Base-by-base conservation (phyloP, 2,329 filamentous ascomycete genomes). In the Pseudocercospora ulei region DNA sequence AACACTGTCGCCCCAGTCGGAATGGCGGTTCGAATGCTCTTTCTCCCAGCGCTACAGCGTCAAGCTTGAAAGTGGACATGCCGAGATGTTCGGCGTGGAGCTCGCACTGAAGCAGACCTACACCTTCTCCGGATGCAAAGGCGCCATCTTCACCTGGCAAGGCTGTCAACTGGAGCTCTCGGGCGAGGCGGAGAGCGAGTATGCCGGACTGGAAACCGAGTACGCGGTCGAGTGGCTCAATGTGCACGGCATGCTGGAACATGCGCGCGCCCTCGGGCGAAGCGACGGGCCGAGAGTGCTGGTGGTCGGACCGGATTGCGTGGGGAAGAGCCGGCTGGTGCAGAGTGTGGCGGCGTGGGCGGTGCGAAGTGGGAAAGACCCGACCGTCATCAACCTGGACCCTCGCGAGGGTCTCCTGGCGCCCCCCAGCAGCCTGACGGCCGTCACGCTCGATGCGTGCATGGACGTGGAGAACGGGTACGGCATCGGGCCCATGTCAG, bases 51-150 rank as follows among this genome's bases (percentile, higher is more conserved):
- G 47, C 22, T 62, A 61, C 54, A 57, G 41, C 37, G 55, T 70
- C 50, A 63, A 86, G 66, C 69, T 96, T 16, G 65, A 84, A 39
- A 76, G 73, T 20, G 90, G 90, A 45, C 85, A 80, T 1, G 90
- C 88, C 33, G 90, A 98, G 62, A 77, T 93, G 56, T 94, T 96
- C 59, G 90, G 90, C 58, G 87, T 88, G 39, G 90, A 98, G 65
- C 80, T 98, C 27, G 86, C 86, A 7, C 72, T 75, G 6, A 81
- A 80, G 40, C 80, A 81, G 35, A 71, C 75, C 6, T 96, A 96
- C 66, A 78, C 71, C 19, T 88, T 98, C 62, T 72, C 74, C 29
- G 82, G 84, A 39, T 75, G 74, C 51, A 92, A 92, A 66, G 82
- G 82, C 41, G 87, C 88, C 45, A 80, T 98, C 55, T 83, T 83